Conservation (phyloP, 225 moss, liverwort and hornwort genomes). For the Asterella californica region DNA sequence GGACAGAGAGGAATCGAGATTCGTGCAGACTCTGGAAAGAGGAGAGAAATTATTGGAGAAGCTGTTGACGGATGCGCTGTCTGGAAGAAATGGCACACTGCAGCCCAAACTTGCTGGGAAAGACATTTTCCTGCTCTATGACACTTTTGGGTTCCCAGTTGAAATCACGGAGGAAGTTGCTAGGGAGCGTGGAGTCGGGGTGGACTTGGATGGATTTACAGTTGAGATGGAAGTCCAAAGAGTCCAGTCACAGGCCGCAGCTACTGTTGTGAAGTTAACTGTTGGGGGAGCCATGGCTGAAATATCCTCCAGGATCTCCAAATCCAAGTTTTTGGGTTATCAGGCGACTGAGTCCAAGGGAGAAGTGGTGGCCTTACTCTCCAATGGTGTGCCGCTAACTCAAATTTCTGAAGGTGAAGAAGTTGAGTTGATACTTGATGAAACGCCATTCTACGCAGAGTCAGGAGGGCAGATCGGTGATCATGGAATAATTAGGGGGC, state of each 20-base stretch:
- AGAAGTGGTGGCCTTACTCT: conserved; percentile 61
- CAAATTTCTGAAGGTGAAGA: conserved; percentile 65
- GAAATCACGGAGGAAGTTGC: conserved; percentile 96
- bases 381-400: conserved; percentile 53
- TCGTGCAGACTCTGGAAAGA: conserved; percentile 82
- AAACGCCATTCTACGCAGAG: conserved; percentile 92
- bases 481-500: conserved; percentile 57
- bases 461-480: conserved; percentile 96
- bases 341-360: conserved; percentile 48
- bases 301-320: conserved; percentile 48
- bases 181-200: conserved; percentile 69
- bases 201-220: conserved; percentile 66
- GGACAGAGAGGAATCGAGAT: conserved; percentile 73
- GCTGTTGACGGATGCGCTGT: conserved; percentile 59
- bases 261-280: conserved; percentile 71
- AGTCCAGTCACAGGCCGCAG: conserved; percentile 75
- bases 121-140: conserved; percentile 79
- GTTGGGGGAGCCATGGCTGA: conserved; percentile 75
- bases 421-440: conserved; percentile 69
- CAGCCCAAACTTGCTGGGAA: conserved; percentile 60
- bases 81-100: conserved; percentile 18
- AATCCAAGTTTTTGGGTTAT: conserved; percentile 86
- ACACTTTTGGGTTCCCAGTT: conserved; percentile 90
- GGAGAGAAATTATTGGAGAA: conserved; percentile 83
- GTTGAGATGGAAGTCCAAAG: conserved; percentile 77